These are phyloP conservation scores for Phanerodontia chrysosporium DNA, from an alignment of 768 basidiomycete species.

Conservation along the genomic window DNA sequence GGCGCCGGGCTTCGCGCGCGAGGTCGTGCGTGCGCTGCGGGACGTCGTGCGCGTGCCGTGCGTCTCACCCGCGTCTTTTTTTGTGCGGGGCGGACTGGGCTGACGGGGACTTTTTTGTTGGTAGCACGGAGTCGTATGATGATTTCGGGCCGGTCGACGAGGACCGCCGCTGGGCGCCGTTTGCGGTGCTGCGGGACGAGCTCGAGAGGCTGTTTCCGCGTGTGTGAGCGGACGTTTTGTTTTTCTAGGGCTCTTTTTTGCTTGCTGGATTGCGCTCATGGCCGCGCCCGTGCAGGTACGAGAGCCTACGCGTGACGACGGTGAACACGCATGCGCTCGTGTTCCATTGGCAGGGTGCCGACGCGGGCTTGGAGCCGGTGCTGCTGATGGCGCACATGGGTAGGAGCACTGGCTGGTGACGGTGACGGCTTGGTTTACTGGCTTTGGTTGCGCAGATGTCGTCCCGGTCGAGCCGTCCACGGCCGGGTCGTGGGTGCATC, in stretches of 20 bases:
- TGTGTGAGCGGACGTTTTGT: conserved; percentile 38
- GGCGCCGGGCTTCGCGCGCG: conserved; percentile 30
- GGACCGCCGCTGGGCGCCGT: conserved; percentile 41
- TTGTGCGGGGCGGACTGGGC: neutral
- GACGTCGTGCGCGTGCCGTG: conserved; percentile 3
- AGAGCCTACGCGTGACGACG: conserved; percentile 52
- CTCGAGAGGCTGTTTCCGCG: conserved; percentile 48
- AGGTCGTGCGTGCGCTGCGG: conserved; percentile 26
- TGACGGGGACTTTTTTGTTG: conserved; percentile 14
- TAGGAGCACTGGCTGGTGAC: conserved; percentile 21
- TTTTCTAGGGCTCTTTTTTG: neutral
- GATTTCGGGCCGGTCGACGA: conserved; percentile 39
- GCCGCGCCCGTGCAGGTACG: conserved; percentile 41
- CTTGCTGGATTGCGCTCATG: too few species aligned
- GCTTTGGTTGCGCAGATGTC: conserved; percentile 38
- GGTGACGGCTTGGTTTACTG: too few species aligned
- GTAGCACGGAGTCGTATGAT: conserved; percentile 46
- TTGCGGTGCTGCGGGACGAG: conserved; percentile 31
- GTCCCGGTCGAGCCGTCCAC: conserved; percentile 56
- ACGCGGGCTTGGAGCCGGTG: conserved; percentile 60
- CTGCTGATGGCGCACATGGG: conserved; percentile 70
- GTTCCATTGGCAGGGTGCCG: conserved; percentile 66
- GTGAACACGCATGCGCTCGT: conserved; percentile 75
- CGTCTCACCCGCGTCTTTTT: neutral
- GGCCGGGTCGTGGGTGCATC: conserved; percentile 46